Base-by-base conservation (phyloP, 176 grass and related monocot species). In the Zea luxurians region DNA sequence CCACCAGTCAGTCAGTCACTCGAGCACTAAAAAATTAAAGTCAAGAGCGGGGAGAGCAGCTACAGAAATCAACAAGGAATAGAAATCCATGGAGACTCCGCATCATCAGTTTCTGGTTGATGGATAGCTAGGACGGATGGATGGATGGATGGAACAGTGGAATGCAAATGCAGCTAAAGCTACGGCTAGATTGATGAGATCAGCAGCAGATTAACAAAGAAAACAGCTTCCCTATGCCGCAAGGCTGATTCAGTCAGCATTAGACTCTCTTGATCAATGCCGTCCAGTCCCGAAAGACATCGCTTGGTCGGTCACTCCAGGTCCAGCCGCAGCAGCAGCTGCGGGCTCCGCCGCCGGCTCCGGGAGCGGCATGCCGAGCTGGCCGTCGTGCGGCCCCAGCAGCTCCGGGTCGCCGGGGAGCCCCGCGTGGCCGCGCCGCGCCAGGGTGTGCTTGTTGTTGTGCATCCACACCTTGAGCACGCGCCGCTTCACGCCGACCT, bases 381-480 rank as follows among this genome's bases (percentile, higher is more conserved):
- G 41, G 40, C 4, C 52, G 40, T 6, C 60, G 45, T 10, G 17
- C 0, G 44, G 82, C 53, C 48, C 48, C 18, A 73, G 73, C 36
- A 61, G 79, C 27, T 60, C 74, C 10, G 58, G 50, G 20, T 47
- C 37, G 69, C 4, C 21, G 20, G 57, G 36, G 66, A 74, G 88
- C 78, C 6, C 62, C 5, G 4, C 62, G 35, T 37, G 27, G 12
- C 2, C 68, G 10, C 68, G 68, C 9, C 82, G 86, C 8, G 93
- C 83, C 63, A 97, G 81, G 68, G 74, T 92, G 69, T 94, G 92
- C 82, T 96, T 96, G 87, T 96, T 92, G 78, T 96, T 92, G 77
- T 96, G 89, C 92, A 96, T 96, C 92, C 92, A 96, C 13, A 96
- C 92, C 84, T 96, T 96, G 78, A 96, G 89, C 13, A 93, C 90